Evolutionary conservation across 73 alveolate genomes (phyloP).

Genomic region (Tetrahymena malaccensis): DNA sequence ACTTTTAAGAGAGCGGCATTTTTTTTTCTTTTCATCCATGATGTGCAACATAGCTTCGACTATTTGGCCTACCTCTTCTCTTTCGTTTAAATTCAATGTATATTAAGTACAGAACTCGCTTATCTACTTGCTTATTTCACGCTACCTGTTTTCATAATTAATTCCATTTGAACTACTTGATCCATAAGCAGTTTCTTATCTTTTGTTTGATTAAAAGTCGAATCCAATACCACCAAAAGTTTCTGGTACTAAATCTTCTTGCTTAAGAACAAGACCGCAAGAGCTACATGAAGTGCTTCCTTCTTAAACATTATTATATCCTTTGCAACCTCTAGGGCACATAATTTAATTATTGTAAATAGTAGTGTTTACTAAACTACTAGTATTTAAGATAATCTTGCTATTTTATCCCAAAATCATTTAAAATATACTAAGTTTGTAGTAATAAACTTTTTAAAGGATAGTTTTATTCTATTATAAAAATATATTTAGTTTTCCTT

Average conservation of each 20-base stretch:
- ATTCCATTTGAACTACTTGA: not conserved
- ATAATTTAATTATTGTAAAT: not conserved
- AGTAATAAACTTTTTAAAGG: not conserved
- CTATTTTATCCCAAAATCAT: not conserved
- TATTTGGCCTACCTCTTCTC: not conserved
- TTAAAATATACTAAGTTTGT: not conserved
- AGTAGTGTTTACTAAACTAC: not conserved
- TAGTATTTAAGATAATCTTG: not conserved
- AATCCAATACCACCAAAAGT: not conserved
- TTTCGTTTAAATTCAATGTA: not conserved
- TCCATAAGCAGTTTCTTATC: not conserved
- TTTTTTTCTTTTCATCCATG: not conserved
- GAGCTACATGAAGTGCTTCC: not conserved
- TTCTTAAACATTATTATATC: not conserved
- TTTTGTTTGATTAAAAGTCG: not conserved
- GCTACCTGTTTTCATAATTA: not conserved
- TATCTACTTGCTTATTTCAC: not conserved
- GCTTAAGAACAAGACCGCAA: not conserved
- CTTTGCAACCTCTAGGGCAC: not conserved
- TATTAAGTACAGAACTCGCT: not conserved
- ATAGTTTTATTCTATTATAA: not conserved
- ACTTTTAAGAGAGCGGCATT: not conserved
- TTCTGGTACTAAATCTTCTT: not conserved
- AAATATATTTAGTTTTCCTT: not conserved
- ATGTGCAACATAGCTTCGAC: not conserved